Conservation (phyloP, 108 stramenopile genomes). For the Aurantiochytrium sp. region DNA sequence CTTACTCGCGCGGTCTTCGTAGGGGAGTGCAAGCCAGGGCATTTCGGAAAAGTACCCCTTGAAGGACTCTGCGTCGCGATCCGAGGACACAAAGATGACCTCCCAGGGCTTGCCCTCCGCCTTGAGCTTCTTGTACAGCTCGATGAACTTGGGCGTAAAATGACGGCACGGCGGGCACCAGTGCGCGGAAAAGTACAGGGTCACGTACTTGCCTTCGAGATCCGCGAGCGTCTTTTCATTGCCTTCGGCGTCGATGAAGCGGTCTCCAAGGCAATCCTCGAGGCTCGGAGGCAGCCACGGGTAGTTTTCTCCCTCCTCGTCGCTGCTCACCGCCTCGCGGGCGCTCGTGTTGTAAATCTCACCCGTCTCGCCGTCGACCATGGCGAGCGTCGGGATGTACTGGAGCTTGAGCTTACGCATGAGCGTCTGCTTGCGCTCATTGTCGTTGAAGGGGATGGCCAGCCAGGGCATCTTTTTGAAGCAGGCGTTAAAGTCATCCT, state of each 20-base stretch:
- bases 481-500: conserved; percentile 60
- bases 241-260: neutral
- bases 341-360: conserved; percentile 69
- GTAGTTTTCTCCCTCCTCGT: conserved; percentile 63
- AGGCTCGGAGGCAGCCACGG: conserved; percentile 55
- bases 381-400: conserved; percentile 62
- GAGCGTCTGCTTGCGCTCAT: conserved; percentile 48
- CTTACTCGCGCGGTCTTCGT: neutral
- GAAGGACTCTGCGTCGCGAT: neutral
- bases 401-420: conserved; percentile 53
- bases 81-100: conserved; percentile 18
- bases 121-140: neutral
- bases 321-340: conserved; percentile 66
- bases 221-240: neutral
- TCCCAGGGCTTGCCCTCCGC: neutral
- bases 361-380: conserved; percentile 76
- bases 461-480: conserved; percentile 69
- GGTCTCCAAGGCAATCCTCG: neutral
- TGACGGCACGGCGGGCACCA: conserved; percentile 26
- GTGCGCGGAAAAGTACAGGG: conserved; percentile 7
- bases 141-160: neutral
- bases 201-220: neutral
- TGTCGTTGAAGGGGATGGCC: conserved; percentile 64
- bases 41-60: neutral
- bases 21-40: conserved; percentile 18